These are phyloP conservation scores for Cladobotryum protrusum DNA, from an alignment of 2,329 filamentous ascomycete genomes.

Conservation along the genomic window DNA sequence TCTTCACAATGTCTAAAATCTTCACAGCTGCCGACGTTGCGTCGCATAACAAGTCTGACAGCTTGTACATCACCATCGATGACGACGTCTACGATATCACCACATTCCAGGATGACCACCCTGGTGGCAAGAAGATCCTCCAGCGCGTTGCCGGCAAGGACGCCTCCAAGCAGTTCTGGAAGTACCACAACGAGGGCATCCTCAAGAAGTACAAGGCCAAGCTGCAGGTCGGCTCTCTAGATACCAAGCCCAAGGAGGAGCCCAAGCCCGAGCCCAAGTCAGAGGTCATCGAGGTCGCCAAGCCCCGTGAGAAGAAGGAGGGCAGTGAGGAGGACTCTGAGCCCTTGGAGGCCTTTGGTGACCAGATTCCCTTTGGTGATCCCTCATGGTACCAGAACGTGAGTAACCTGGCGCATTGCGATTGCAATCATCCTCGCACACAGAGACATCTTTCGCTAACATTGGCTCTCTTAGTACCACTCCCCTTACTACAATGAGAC, in stretches of 20 bases:
- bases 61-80: slow-evolving; percentile 85
- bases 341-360: slow-evolving; percentile 76
- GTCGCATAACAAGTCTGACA: slow-evolving; percentile 81
- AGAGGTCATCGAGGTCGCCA: slow-evolving; percentile 25
- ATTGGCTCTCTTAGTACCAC: slow-evolving; percentile 61
- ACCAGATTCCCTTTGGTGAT: slow-evolving; percentile 84
- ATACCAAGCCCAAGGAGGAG: slow-evolving; percentile 73
- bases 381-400: slow-evolving; percentile 93
- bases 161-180: slow-evolving; percentile 63
- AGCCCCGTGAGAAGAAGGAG: slow-evolving; percentile 39
- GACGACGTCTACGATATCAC: slow-evolving; percentile 95
- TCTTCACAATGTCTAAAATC: slow-evolving; percentile 69
- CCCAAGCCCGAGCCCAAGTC: slow-evolving; percentile 27
- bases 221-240: slow-evolving; percentile 79
- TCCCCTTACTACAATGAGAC: slow-evolving; percentile 95
- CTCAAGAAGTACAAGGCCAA: slow-evolving; percentile 78
- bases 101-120: slow-evolving; percentile 79
- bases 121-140: slow-evolving; percentile 65
- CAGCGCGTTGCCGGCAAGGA: slow-evolving; percentile 59
- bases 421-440: too few species aligned
- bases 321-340: slow-evolving; percentile 48
- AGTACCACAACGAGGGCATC: slow-evolving; percentile 77
- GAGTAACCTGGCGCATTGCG: slow-evolving; percentile 32
- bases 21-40: slow-evolving; percentile 83
- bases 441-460: background rate